These are phyloP conservation scores for Ustulina deusta DNA, from an alignment of 2,329 filamentous ascomycete species.

Conservation along the genomic window DNA sequence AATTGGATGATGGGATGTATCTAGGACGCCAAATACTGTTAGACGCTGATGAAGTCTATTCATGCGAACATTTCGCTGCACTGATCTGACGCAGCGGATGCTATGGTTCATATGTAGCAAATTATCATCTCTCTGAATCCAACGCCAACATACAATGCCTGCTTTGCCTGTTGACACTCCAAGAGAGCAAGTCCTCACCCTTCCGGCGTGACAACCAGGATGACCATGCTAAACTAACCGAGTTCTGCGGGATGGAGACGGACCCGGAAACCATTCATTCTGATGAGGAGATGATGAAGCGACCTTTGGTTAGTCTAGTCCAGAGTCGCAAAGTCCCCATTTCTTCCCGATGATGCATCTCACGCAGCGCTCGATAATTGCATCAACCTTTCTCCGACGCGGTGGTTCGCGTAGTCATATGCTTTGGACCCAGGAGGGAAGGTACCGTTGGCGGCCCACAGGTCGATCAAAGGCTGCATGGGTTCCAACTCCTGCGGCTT, in stretches of 20 bases:
- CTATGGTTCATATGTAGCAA: constrained; percentile 25
- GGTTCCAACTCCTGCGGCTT: constrained; percentile 92
- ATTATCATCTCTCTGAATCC: constrained; percentile 26
- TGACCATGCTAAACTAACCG: constrained; percentile 24
- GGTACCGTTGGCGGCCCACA: constrained; percentile 90
- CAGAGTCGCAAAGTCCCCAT: not conserved
- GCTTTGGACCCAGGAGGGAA: constrained; percentile 81
- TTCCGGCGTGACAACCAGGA: constrained; percentile 24
- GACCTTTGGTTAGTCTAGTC: constrained; percentile 1
- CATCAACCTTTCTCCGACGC: constrained; percentile 69
- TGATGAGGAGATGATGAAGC: not conserved
- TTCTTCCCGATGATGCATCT: constrained; percentile 18
- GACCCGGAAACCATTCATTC: constrained; percentile 14
- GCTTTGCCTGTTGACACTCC: constrained; percentile 22
- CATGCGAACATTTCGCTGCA: constrained; percentile 13
- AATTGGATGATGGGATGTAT: not conserved
- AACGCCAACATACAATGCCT: constrained; percentile 34
- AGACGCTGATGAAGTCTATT: constrained; percentile 26
- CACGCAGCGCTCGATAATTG: constrained; percentile 55
- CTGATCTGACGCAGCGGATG: constrained; percentile 24
- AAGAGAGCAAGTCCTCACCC: not conserved
- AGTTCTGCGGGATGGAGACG: constrained; percentile 6
- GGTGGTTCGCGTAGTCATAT: constrained; percentile 73
- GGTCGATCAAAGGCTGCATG: constrained; percentile 92
- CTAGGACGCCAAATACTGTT: not conserved